Evolutionary conservation across 805 yeast genomes (phyloP).

Genomic region (Wickerhamomyces pijperi): DNA sequence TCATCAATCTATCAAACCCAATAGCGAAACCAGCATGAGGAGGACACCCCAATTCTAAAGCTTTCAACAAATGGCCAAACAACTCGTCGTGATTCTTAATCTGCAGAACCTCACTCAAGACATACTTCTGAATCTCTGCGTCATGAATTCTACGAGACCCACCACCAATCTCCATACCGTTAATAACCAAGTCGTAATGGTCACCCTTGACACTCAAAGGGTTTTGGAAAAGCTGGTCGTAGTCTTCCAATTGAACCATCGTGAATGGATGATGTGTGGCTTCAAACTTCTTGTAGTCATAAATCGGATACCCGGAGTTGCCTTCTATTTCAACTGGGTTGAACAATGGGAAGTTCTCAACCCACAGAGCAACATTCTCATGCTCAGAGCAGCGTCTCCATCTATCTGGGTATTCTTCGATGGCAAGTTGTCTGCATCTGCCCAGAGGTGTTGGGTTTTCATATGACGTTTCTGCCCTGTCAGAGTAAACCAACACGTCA

Average conservation of each 20-base stretch:
- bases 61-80: slow-evolving; percentile 79
- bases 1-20: slow-evolving; percentile 88
- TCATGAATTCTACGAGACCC: slow-evolving; percentile 95
- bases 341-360: slow-evolving; percentile 86
- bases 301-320: slow-evolving; percentile 43
- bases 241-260: slow-evolving; percentile 70
- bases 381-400: slow-evolving; percentile 23
- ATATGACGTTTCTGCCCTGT: slow-evolving; percentile 57
- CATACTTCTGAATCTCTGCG: slow-evolving; percentile 59
- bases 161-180: slow-evolving; percentile 95
- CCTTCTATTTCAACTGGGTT: slow-evolving; percentile 48
- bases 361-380: slow-evolving; percentile 63
- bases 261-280: slow-evolving; percentile 98
- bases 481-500: slow-evolving; percentile 69
- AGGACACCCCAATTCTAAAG: slow-evolving; percentile 87
- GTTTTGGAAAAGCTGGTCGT: slow-evolving; percentile 35
- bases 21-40: slow-evolving; percentile 98
- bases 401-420: slow-evolving; percentile 37
- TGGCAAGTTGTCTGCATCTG: slow-evolving; percentile 64
- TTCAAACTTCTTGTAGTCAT: slow-evolving; percentile 34
- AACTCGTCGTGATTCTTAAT: slow-evolving; percentile 47
- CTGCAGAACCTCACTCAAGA: slow-evolving; percentile 53
- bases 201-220: slow-evolving; percentile 73
- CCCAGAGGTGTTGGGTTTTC: slow-evolving; percentile 97
- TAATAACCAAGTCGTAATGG: slow-evolving; percentile 87